A percentile compares a stretch with the other conserved stretches of the same genome.
Evolutionary conservation across 495 filamentous ascomycete genomes (phyloP).

Genomic region (Penicilliopsis zonata): DNA sequence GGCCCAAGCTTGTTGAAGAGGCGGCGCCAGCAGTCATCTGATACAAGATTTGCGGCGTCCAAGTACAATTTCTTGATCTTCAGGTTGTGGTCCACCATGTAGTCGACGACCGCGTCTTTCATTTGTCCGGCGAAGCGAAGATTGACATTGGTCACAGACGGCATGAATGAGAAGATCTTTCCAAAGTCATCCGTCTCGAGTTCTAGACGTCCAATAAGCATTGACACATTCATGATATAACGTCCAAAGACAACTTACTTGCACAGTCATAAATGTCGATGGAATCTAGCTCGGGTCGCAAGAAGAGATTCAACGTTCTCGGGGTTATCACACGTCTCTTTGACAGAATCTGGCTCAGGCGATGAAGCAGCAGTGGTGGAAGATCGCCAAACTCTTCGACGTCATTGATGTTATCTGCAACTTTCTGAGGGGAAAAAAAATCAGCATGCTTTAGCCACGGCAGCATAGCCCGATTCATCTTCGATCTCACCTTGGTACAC

Average conservation of each 20-base stretch:
- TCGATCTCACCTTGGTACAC: slow-evolving; percentile 51
- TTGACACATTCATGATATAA: not conserved
- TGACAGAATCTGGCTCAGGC: slow-evolving; percentile 68
- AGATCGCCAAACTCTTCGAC: slow-evolving; percentile 78
- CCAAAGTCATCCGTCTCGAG: slow-evolving; percentile 64
- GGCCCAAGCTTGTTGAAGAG: slow-evolving; percentile 50
- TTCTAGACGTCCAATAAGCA: slow-evolving; percentile 26
- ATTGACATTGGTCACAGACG: slow-evolving; percentile 53
- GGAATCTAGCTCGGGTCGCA: slow-evolving; percentile 51
- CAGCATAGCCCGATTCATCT: not conserved
- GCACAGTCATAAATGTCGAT: slow-evolving; percentile 74
- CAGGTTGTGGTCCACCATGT: slow-evolving; percentile 57
- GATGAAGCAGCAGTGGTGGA: slow-evolving; percentile 52
- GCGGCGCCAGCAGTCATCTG: slow-evolving; percentile 55
- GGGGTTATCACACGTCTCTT: slow-evolving; percentile 63
- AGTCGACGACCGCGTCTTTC: slow-evolving; percentile 71
- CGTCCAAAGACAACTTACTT: slow-evolving; percentile 28
- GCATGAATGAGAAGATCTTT: slow-evolving; percentile 65
- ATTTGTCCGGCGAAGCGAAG: slow-evolving; percentile 75
- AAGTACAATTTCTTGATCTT: slow-evolving; percentile 51
- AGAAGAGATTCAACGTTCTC: slow-evolving; percentile 61
- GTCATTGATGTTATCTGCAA: slow-evolving; percentile 70
- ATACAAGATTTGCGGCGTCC: slow-evolving; percentile 68
- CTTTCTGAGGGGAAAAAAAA: slow-evolving; percentile 30
- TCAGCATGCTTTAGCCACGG: not conserved